Evolutionary conservation across 2,329 filamentous ascomycete genomes (phyloP).

Genomic region (Cadophora gregata): DNA sequence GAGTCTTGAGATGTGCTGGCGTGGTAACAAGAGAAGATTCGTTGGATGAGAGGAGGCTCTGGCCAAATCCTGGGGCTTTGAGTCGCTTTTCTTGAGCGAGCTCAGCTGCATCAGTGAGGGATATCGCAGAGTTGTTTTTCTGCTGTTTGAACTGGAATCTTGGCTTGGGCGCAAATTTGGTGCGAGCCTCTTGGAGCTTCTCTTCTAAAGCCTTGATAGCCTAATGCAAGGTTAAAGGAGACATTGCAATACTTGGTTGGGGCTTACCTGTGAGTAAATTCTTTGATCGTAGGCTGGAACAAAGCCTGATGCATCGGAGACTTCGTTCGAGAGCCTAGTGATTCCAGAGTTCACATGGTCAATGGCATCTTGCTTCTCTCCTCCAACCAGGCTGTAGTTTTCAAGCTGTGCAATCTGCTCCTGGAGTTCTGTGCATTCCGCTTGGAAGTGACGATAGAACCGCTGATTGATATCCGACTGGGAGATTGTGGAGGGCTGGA

Average conservation of each 20-base stretch:
- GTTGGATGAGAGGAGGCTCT: constrained; percentile 44
- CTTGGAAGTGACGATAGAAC: constrained; percentile 85
- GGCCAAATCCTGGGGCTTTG: constrained; percentile 44
- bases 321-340: constrained; percentile 79
- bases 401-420: constrained; percentile 74
- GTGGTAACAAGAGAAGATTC: constrained; percentile 51
- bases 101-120: constrained; percentile 61
- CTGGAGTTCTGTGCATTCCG: constrained; percentile 73
- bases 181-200: constrained; percentile 73
- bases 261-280: constrained; percentile 76
- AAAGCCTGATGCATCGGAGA: constrained; percentile 81
- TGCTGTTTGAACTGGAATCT: constrained; percentile 83
- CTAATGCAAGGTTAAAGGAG: constrained; percentile 48
- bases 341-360: constrained; percentile 83
- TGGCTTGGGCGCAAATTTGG: constrained; percentile 72
- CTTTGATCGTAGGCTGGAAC: constrained; percentile 90
- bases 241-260: neutral
- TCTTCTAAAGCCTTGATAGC: constrained; percentile 82
- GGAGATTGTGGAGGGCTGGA: constrained; percentile 2
- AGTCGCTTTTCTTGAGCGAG: constrained; percentile 55
- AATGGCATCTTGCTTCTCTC: constrained; percentile 80
- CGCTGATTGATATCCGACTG: constrained; percentile 67
- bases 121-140: constrained; percentile 60
- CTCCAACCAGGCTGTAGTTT: constrained; percentile 65
- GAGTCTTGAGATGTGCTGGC: constrained; percentile 36